Evolutionary conservation across 768 basidiomycete species (phyloP), one percentile per base, ranked within the genome.

Genomic region (Psilocybe azurescens): DNA sequence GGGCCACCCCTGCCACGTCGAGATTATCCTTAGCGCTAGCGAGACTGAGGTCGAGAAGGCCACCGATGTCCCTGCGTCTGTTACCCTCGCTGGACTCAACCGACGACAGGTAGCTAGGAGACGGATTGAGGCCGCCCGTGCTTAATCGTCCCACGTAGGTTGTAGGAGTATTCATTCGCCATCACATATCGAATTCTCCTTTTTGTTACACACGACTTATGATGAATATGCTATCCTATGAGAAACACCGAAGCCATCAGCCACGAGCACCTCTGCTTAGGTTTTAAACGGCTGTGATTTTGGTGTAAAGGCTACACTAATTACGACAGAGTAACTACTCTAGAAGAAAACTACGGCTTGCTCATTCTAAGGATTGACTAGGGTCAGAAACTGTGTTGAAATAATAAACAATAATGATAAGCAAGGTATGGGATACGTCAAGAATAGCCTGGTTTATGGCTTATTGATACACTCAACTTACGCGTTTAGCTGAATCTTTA

Each of bases 1-100:
- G 79, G 97, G 97, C 47, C 94, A 95, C 80, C 97, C 97, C 46
- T 91, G 90, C 77, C 97, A 99, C 73, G 90, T 99, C 67, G 97
- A 99, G 77, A 88, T 95, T 75, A 94, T 99, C 75, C 89, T 99
- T 65, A 81, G 88, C 53, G 89, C 89, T 58, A 79, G 86, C 41
- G 89, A 90, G 44, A 86, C 84, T 65, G 89, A 94, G 76, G 95
- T 99, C 54, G 93, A 97, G 82, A 93, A 95, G 77, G 89, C 89
- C 75, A 95, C 93, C 70, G 94, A 95, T 80, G 90, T 91, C 77
- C 79, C 84, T 59, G 79, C 80, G 49, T 72, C 75, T 32, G 36
- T 72, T 36, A 78, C 85, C 29, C 77, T 93, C 55, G 70, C 81
- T 48, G 90, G 90, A 58, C 79, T 95, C 67, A 94, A 94, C 86